A percentile compares a stretch with the other conserved stretches of the same genome.
These are phyloP conservation scores for Nigrospora sphaerica DNA, from an alignment of 2,329 filamentous ascomycete species.

Conservation along the genomic window DNA sequence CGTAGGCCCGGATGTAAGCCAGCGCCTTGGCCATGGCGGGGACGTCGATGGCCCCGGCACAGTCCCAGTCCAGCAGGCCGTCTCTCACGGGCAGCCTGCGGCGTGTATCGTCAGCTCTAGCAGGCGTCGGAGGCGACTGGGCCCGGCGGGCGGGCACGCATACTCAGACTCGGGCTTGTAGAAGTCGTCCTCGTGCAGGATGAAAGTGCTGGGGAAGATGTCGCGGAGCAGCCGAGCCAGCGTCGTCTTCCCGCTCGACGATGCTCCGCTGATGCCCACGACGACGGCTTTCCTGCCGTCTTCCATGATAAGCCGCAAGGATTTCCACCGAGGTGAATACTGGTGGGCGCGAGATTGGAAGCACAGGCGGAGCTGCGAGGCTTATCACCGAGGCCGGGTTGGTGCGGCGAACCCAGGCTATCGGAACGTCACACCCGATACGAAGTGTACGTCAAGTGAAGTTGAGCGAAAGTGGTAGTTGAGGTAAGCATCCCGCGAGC, in stretches of 20 bases:
- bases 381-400: no score
- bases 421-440: no score
- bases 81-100: slow-evolving; percentile 48
- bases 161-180: slow-evolving; percentile 73
- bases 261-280: slow-evolving; percentile 80
- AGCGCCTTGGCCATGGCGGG: slow-evolving; percentile 61
- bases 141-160: not conserved
- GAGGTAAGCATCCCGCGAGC: no score
- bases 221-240: slow-evolving; percentile 77
- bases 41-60: slow-evolving; percentile 69
- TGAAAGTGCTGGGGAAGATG: slow-evolving; percentile 70
- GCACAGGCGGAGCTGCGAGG: no score
- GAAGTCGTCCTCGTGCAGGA: slow-evolving; percentile 95
- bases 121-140: not conserved
- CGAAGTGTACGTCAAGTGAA: no score
- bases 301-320: slow-evolving; percentile 6
- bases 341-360: no score
- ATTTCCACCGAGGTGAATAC: no score
- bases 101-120: not conserved
- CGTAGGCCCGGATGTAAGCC: slow-evolving; percentile 61
- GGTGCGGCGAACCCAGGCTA: no score
- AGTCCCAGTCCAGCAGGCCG: slow-evolving; percentile 85
- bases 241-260: slow-evolving; percentile 92
- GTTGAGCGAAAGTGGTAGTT: no score
- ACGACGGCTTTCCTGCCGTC: slow-evolving; percentile 47